phyloP scores from a whole-genome alignment of 1,139 yeast genomes.

The Saccharomyces hybrid region DNA sequence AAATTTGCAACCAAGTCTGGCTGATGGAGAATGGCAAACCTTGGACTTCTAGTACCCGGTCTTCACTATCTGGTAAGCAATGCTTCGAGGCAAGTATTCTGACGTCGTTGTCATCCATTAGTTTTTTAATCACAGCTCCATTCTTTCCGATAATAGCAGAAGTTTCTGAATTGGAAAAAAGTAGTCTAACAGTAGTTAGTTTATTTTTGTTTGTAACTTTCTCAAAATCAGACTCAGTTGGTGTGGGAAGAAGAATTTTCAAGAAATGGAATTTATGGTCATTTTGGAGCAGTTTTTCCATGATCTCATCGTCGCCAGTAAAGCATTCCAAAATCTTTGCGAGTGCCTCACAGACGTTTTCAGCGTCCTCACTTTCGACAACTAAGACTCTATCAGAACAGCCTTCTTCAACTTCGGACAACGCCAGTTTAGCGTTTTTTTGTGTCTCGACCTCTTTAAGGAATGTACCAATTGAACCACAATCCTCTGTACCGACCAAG shows the following conservation, averaged over 20 bases:
- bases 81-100: slow-evolving; percentile 84
- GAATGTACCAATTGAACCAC: slow-evolving; percentile 79
- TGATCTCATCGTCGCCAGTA: slow-evolving; percentile 10
- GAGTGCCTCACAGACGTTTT: slow-evolving; percentile 61
- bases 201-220: slow-evolving; percentile 14
- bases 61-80: slow-evolving; percentile 72
- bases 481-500: slow-evolving; percentile 41
- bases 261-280: slow-evolving; percentile 25
- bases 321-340: slow-evolving; percentile 64
- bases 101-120: slow-evolving; percentile 59
- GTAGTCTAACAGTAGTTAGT: slow-evolving; percentile 44
- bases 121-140: slow-evolving; percentile 70
- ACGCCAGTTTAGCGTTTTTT: slow-evolving; percentile 74
- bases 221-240: slow-evolving; percentile 17
- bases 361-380: slow-evolving; percentile 69
- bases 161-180: slow-evolving; percentile 79
- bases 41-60: slow-evolving; percentile 79
- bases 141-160: slow-evolving; percentile 83
- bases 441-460: slow-evolving; percentile 76
- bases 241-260: slow-evolving; percentile 26
- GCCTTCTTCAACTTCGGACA: slow-evolving; percentile 73
- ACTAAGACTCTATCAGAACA: slow-evolving; percentile 68
- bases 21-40: slow-evolving; percentile 65
- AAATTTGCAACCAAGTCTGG: slow-evolving; percentile 47
- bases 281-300: slow-evolving; percentile 5